phyloP scores from a whole-genome alignment of 2,329 filamentous ascomycete genomes.

The Curvularia hawaiiensis region DNA sequence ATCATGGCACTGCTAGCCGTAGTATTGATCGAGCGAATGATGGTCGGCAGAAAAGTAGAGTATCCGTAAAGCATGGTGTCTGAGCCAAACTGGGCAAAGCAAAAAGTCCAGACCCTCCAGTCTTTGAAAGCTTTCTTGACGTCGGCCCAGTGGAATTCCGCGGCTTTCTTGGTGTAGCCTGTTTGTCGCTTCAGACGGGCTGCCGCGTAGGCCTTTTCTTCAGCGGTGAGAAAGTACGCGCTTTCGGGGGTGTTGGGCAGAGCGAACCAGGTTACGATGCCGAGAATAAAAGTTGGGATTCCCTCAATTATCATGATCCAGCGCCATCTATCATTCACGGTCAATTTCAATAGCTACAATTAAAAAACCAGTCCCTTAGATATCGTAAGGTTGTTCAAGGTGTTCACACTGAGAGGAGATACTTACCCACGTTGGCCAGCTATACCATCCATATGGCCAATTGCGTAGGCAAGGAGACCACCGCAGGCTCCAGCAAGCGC shows the following conservation, averaged over 20 bases:
- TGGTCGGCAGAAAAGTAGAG: conserved; percentile 78
- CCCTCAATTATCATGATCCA: conserved; percentile 72
- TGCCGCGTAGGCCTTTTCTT: conserved; percentile 65
- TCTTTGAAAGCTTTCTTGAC: conserved; percentile 71
- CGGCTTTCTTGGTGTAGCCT: conserved; percentile 53
- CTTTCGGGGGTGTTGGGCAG: conserved; percentile 71
- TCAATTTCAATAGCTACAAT: no score
- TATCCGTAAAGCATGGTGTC: conserved; percentile 82
- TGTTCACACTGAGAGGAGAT: no score
- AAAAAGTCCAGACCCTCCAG: conserved; percentile 78
- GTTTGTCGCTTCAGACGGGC: conserved; percentile 57
- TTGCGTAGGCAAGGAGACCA: conserved; percentile 74
- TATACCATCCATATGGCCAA: conserved; percentile 73
- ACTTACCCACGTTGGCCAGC: conserved; percentile 60
- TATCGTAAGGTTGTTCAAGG: no score
- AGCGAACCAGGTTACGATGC: conserved; percentile 60
- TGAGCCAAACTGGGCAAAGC: conserved; percentile 70
- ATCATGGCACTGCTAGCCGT: conserved; percentile 67
- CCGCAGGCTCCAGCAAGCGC: conserved; percentile 75
- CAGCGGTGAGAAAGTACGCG: conserved; percentile 63
- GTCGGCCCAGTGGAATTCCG: conserved; percentile 65
- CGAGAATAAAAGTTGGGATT: conserved; percentile 59
- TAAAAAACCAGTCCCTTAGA: no score
- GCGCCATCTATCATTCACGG: conserved; percentile 57
- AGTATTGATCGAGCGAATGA: conserved; percentile 70